Evolutionary conservation across 176 grass and related monocot species (phyloP).

Genomic region (Luzula sylvatica): DNA sequence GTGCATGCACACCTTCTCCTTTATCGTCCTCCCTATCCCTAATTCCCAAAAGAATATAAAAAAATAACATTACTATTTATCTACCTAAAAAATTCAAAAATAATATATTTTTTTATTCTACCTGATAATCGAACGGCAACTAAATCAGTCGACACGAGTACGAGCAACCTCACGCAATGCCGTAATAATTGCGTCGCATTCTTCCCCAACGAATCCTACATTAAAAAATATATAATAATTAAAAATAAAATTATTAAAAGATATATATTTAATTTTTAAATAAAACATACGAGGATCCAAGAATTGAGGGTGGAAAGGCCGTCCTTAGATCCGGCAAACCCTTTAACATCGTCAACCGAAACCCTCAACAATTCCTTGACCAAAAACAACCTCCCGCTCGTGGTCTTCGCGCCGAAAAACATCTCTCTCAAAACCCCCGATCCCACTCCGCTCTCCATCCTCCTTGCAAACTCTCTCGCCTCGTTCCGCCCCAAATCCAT

Average conservation of each 20-base stretch:
- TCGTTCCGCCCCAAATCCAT: slow-evolving; percentile 86
- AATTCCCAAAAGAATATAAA: background rate
- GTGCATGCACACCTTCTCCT: slow-evolving; percentile 97
- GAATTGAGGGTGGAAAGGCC: slow-evolving; percentile 69
- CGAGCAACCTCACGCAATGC: slow-evolving; percentile 85
- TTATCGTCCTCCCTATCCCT: slow-evolving; percentile 89
- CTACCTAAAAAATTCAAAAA: too few relatives aligned
- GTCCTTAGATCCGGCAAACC: slow-evolving; percentile 89
- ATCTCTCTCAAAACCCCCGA: slow-evolving; percentile 78
- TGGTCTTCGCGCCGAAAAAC: slow-evolving; percentile 89
- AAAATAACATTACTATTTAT: too few relatives aligned
- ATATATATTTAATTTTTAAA: too few relatives aligned
- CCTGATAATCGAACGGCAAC: slow-evolving; percentile 88
- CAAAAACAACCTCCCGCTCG: slow-evolving; percentile 78
- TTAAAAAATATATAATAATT: too few relatives aligned
- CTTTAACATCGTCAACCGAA: slow-evolving; percentile 55
- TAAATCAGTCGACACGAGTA: slow-evolving; percentile 82
- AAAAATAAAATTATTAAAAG: too few relatives aligned
- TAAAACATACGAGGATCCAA: slow-evolving; percentile 90
- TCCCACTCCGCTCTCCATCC: slow-evolving; percentile 71
- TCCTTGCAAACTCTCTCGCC: slow-evolving; percentile 74
- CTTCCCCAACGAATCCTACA: slow-evolving; percentile 89
- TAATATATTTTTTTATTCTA: too few relatives aligned
- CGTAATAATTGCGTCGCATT: slow-evolving; percentile 93
- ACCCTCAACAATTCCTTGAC: slow-evolving; percentile 70